Evolutionary conservation across 2,329 filamentous ascomycete species (phyloP).

Genomic region (Diaporthe sp.): DNA sequence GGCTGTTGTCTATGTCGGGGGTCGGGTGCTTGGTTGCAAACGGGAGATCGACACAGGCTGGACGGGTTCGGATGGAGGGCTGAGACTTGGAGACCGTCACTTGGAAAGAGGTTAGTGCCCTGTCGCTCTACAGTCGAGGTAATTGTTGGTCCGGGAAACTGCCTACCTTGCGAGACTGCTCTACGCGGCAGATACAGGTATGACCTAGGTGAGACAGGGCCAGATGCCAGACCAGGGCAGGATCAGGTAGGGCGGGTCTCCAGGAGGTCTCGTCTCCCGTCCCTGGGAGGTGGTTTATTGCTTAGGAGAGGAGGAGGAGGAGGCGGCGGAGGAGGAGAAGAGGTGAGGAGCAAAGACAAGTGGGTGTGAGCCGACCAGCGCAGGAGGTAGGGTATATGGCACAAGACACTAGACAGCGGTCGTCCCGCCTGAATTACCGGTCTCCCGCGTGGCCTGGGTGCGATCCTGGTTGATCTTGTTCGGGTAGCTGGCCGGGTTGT

Average conservation of each 20-base stretch:
- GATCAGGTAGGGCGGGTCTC: slow-evolving; percentile 1
- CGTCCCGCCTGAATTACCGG: slow-evolving; percentile 20
- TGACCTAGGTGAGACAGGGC: slow-evolving; percentile 12
- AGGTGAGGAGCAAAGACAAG: not conserved
- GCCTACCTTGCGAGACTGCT: slow-evolving; percentile 4
- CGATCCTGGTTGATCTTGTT: slow-evolving; percentile 33
- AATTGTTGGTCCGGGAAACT: not conserved
- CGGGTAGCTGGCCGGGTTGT: slow-evolving; percentile 28
- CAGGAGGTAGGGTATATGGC: slow-evolving; percentile 17
- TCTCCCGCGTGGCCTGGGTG: slow-evolving; percentile 26
- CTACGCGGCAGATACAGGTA: not conserved
- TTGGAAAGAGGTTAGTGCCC: slow-evolving; percentile 28
- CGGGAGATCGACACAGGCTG: slow-evolving; percentile 18
- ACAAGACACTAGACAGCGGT: slow-evolving; percentile 22
- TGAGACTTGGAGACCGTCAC: slow-evolving; percentile 23
- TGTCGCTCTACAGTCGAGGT: not conserved
- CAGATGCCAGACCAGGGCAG: slow-evolving; percentile 19
- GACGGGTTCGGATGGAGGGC: slow-evolving; percentile 16
- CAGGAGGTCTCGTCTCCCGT: slow-evolving; percentile 20
- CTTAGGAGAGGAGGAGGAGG: not conserved
- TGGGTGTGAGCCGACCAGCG: slow-evolving; percentile 6
- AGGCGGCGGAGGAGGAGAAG: not conserved
- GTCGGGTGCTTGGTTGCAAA: slow-evolving; percentile 27
- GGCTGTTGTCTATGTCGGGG: slow-evolving; percentile 26
- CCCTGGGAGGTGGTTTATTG: not conserved